phyloP scores from a whole-genome alignment of 176 grass and related monocot species.

The Otatea glauca region DNA sequence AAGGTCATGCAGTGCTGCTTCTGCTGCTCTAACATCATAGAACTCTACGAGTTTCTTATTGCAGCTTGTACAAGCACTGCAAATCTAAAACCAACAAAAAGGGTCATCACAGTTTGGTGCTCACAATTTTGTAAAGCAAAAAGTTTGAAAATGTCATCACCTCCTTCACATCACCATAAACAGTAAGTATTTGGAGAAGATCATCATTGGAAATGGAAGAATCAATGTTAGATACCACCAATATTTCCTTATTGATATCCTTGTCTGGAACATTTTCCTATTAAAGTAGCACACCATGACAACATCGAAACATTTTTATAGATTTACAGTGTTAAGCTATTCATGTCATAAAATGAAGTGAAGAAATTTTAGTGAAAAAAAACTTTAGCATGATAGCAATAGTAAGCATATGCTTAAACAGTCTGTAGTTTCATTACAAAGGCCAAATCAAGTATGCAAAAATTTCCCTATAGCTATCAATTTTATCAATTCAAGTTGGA shows the following conservation, averaged over 20 bases:
- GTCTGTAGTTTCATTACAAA: neutral
- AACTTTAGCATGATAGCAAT: constrained; percentile 7
- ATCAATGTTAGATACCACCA: constrained; percentile 58
- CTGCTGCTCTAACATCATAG: constrained; percentile 73
- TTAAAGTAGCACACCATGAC: constrained; percentile 2
- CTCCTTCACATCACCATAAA: constrained; percentile 79
- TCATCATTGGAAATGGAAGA: constrained; percentile 60
- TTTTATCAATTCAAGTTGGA: constrained; percentile 4
- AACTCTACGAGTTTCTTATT: constrained; percentile 63
- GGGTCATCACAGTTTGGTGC: neutral
- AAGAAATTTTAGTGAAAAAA: neutral
- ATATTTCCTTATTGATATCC: constrained; percentile 46
- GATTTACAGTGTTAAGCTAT: constrained; percentile 1
- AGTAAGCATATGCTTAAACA: constrained; percentile 3
- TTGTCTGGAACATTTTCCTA: constrained; percentile 55
- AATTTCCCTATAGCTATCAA: neutral
- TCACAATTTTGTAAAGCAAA: neutral
- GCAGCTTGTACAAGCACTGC: constrained; percentile 46
- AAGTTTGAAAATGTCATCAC: constrained; percentile 40
- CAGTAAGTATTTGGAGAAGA: constrained; percentile 56
- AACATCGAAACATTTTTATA: constrained; percentile 30
- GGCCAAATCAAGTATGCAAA: neutral
- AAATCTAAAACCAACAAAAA: constrained; percentile 51
- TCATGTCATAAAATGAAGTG: neutral
- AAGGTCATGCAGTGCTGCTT: constrained; percentile 54